Conservation (phyloP, 2,329 filamentous ascomycete species). For the Nemania sp. region DNA sequence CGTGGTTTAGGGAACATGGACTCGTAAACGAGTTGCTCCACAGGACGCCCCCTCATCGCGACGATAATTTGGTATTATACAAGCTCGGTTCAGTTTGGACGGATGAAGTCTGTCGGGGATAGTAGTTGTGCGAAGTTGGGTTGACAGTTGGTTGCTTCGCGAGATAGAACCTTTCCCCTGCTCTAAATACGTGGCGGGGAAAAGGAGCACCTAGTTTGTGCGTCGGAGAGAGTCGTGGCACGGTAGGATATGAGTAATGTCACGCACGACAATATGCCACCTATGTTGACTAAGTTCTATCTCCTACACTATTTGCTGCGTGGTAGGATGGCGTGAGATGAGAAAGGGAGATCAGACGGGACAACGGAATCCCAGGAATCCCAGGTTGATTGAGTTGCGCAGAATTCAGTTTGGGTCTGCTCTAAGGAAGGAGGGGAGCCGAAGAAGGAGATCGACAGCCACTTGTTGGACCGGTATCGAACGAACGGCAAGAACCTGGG, state of each 20-base stretch:
- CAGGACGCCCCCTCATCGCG: conserved; percentile 77
- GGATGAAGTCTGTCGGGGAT: neutral
- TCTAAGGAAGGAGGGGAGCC: conserved; percentile 8
- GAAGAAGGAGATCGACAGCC: conserved; percentile 18
- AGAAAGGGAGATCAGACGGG: neutral
- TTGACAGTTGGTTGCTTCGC: conserved; percentile 1
- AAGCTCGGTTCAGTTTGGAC: conserved; percentile 22
- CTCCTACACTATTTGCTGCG: neutral
- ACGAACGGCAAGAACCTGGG: conserved; percentile 8
- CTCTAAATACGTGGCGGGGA: neutral
- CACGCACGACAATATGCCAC: conserved; percentile 10
- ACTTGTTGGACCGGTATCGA: conserved; percentile 4
- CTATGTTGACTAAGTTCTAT: neutral
- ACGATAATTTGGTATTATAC: conserved; percentile 8
- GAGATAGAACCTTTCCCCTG: neutral
- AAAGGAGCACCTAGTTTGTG: conserved; percentile 15
- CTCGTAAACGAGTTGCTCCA: conserved; percentile 80
- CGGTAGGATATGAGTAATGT: conserved; percentile 1
- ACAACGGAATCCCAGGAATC: neutral
- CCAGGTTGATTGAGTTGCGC: neutral
- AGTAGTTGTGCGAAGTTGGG: neutral
- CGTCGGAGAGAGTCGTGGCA: conserved; percentile 10
- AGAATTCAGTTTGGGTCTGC: conserved; percentile 1
- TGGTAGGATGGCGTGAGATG: no score
- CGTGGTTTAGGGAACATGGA: conserved; percentile 77